phyloP scores from a whole-genome alignment of 2,329 filamentous ascomycete genomes.

The Leptoxyphium fumago region DNA sequence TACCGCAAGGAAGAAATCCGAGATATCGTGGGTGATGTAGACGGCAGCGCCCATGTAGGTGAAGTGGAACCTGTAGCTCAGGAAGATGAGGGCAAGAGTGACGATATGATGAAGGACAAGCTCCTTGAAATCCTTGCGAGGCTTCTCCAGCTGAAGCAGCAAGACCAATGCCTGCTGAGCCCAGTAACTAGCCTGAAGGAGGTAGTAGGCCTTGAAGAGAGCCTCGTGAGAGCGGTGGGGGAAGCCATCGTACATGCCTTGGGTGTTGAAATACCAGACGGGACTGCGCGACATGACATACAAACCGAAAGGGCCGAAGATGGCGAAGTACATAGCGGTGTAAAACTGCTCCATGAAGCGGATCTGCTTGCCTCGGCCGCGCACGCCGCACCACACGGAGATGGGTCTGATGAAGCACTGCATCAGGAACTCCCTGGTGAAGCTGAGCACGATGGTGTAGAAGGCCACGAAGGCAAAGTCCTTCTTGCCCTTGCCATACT shows the following conservation, averaged over 20 bases:
- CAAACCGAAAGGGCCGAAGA: conserved; percentile 70
- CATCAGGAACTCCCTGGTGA: conserved; percentile 93
- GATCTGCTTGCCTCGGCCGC: conserved; percentile 60
- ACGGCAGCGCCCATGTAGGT: conserved; percentile 88
- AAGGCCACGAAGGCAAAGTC: conserved; percentile 80
- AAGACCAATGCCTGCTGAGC: conserved; percentile 84
- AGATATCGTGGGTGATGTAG: conserved; percentile 88
- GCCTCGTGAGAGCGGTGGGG: conserved; percentile 71
- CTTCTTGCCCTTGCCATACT: conserved; percentile 80
- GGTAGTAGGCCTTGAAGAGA: conserved; percentile 86
- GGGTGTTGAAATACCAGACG: conserved; percentile 91
- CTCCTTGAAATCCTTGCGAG: conserved; percentile 88
- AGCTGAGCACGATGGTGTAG: conserved; percentile 79
- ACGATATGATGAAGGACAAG: conserved; percentile 85
- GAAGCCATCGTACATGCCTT: conserved; percentile 77
- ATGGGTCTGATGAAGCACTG: conserved; percentile 71
- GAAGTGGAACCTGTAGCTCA: conserved; percentile 93
- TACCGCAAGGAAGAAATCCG: conserved; percentile 89
- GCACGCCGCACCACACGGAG: conserved; percentile 55
- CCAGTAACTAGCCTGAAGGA: conserved; percentile 92
- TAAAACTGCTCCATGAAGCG: conserved; percentile 96
- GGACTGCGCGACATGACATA: conserved; percentile 86
- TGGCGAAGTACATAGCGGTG: conserved; percentile 75
- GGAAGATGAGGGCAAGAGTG: conserved; percentile 64
- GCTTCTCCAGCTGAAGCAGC: conserved; percentile 77